These are phyloP conservation scores for Mallotus japonicus DNA, from an alignment of 441 rosid genomes.

Conservation along the genomic window DNA sequence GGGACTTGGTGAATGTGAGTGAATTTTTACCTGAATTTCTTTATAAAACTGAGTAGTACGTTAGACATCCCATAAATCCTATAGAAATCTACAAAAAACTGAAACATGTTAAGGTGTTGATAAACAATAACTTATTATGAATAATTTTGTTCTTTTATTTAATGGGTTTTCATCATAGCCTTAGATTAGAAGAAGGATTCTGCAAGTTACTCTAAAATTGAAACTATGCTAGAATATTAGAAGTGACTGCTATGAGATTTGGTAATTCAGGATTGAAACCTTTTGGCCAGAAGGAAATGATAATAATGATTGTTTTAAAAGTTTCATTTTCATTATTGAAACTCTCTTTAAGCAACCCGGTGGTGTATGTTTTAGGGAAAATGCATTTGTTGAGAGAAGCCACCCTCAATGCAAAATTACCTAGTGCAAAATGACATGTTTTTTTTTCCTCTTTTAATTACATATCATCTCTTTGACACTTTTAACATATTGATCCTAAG, in stretches of 20 bases:
- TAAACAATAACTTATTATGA: no score
- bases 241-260: no score
- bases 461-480: background rate
- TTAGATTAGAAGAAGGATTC: background rate
- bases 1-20: no score
- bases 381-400: background rate
- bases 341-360: background rate
- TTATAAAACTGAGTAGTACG: background rate
- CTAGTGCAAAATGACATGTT: background rate
- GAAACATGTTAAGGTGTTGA: background rate
- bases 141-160: no score
- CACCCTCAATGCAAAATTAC: background rate
- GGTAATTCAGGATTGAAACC: no score
- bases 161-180: background rate
- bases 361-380: background rate
- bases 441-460: background rate
- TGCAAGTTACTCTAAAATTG: no score
- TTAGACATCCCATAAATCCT: background rate
- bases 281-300: no score
- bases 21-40: no score
- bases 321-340: no score
- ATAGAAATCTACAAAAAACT: background rate
- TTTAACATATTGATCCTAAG: constrained; percentile 6
- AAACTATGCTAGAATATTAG: no score
- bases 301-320: no score